Percentiles rank a stretch among this genome's conserved stretches.
phyloP scores from a whole-genome alignment of 2,329 filamentous ascomycete species.

The Eutypella sp. region DNA sequence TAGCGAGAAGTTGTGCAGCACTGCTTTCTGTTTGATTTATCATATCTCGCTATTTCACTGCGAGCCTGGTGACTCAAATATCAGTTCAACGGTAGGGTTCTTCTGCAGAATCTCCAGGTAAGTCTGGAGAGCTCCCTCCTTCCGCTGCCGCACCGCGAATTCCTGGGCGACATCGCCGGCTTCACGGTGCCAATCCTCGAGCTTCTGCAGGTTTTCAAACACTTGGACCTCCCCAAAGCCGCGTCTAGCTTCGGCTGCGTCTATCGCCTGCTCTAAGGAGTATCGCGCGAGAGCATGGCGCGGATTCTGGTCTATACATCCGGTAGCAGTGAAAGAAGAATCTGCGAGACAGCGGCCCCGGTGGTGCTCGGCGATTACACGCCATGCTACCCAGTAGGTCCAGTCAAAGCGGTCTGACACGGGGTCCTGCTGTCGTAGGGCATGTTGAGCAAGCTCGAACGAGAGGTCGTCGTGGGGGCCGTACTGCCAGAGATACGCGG shows the following conservation, averaged over 20 bases:
- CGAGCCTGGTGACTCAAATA: constrained; percentile 1
- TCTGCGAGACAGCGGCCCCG: constrained; percentile 8
- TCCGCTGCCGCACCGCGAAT: constrained; percentile 6
- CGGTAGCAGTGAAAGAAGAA: neutral
- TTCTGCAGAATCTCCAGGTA: constrained; percentile 9
- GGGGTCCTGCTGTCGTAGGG: constrained; percentile 6
- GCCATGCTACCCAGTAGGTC: constrained; percentile 14
- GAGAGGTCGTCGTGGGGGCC: constrained; percentile 14
- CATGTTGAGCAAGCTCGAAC: constrained; percentile 9
- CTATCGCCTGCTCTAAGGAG: constrained; percentile 11
- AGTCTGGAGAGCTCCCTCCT: constrained; percentile 10
- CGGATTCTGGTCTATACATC: constrained; percentile 5
- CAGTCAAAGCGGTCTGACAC: constrained; percentile 10
- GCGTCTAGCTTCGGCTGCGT: constrained; percentile 9
- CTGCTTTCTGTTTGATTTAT: too few species aligned
- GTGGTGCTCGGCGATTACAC: constrained; percentile 15
- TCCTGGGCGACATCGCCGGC: constrained; percentile 11
- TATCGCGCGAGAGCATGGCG: constrained; percentile 14
- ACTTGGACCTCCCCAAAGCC: constrained; percentile 15
- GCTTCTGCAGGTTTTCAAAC: constrained; percentile 13
- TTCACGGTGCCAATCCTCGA: constrained; percentile 15
- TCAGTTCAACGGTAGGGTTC: neutral
- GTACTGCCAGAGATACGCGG: constrained; percentile 14
- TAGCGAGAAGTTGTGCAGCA: too few species aligned
- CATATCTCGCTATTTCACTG: too few species aligned